Conservation (phyloP, 441 rosid species). For the Gossypium trilobum region DNA sequence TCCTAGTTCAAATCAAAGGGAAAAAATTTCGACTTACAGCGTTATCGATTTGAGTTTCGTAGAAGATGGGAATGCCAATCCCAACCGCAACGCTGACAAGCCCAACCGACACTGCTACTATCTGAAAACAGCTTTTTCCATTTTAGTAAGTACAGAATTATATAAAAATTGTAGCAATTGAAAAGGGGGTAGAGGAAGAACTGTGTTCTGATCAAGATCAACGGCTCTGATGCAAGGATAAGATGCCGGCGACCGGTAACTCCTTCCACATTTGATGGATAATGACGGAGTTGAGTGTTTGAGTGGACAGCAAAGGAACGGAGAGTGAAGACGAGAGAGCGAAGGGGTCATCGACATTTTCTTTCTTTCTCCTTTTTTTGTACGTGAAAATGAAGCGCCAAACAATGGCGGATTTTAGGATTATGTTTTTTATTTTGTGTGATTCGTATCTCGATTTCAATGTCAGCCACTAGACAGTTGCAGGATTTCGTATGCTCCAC, state of each 20-base stretch:
- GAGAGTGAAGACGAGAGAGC: conserved; percentile 45
- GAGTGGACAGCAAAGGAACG: conserved; percentile 46
- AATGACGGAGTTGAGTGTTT: conserved; percentile 25
- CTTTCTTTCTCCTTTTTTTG: background rate
- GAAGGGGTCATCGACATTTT: conserved; percentile 44
- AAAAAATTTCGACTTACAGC: conserved; percentile 41
- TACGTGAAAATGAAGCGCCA: background rate
- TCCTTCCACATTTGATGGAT: conserved; percentile 22
- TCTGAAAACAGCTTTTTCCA: conserved; percentile 28
- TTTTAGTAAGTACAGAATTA: too few relatives aligned
- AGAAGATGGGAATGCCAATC: conserved; percentile 77
- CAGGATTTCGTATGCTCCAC: background rate
- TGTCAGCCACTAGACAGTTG: conserved; percentile 1
- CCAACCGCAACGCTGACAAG: conserved; percentile 71
- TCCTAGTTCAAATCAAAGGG: background rate
- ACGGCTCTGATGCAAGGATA: conserved; percentile 60
- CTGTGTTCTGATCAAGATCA: conserved; percentile 84
- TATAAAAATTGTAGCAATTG: background rate
- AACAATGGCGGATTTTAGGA: conserved; percentile 18
- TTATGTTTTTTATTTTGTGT: conserved; percentile 17
- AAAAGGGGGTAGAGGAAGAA: conserved; percentile 12
- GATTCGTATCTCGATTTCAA: conserved; percentile 1
- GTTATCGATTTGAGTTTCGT: conserved; percentile 77
- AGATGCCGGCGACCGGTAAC: conserved; percentile 33
- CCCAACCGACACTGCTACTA: conserved; percentile 82